Conservation (phyloP, 148 eudicot genomes). For the Hydrangea macrophylla region DNA sequence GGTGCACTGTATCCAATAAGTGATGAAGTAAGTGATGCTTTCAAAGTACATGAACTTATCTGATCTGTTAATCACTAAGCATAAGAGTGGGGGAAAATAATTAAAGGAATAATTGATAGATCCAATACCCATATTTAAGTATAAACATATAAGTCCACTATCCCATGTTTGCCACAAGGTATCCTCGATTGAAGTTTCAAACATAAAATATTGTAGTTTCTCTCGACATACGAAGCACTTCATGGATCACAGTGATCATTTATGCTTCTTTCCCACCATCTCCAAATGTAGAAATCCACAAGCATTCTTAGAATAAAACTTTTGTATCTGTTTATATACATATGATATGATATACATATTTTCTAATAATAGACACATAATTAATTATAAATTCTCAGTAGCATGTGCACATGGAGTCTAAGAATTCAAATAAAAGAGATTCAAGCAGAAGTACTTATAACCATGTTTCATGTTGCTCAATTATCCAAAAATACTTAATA, state of each 20-base stretch:
- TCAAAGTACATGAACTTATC: too few relatives aligned
- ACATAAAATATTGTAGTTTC: background rate
- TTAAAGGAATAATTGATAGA: background rate
- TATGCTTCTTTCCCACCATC: background rate
- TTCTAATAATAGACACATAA: too few relatives aligned
- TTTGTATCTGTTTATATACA: background rate
- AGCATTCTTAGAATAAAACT: too few relatives aligned
- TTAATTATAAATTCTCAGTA: too few relatives aligned
- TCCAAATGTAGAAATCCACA: background rate
- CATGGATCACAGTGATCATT: background rate
- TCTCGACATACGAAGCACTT: background rate
- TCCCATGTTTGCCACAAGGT: background rate
- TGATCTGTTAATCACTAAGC: background rate
- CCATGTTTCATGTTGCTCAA: background rate
- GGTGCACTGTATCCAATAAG: too few relatives aligned
- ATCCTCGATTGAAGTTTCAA: background rate
- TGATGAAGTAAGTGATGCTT: background rate
- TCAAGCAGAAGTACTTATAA: too few relatives aligned
- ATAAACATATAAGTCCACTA: slow-evolving; percentile 1
- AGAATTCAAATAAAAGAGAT: too few relatives aligned
- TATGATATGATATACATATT: too few relatives aligned
- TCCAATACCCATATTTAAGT: background rate
- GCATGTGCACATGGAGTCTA: background rate
- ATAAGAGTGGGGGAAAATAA: background rate
- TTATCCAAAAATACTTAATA: too few relatives aligned